Conservation (phyloP, 31 red algal genomes). For the Asparagopsis taxiformis region DNA sequence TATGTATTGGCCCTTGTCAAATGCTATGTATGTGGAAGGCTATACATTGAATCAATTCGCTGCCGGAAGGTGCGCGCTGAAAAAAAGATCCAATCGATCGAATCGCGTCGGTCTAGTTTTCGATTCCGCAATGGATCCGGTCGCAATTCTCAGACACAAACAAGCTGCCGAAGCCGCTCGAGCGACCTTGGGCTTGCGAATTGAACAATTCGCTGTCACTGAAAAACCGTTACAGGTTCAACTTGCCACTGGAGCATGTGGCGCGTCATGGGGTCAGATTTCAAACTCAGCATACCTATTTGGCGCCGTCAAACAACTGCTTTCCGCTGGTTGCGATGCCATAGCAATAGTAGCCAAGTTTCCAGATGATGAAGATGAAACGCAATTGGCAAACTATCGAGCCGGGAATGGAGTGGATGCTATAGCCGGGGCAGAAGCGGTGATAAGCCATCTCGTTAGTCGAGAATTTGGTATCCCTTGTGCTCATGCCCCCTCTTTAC, state of each 20-base stretch:
- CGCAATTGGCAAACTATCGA: conserved; percentile 67
- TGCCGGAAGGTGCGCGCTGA: no score
- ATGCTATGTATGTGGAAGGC: no score
- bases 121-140: conserved; percentile 53
- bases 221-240: conserved; percentile 46
- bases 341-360: conserved; percentile 84
- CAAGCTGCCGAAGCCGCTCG: conserved; percentile 86
- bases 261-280: conserved; percentile 69
- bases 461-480: conserved; percentile 74
- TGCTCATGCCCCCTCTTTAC: conserved; percentile 90
- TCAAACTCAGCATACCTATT: conserved; percentile 42
- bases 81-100: conserved; percentile 3
- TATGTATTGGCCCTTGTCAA: no score
- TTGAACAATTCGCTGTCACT: conserved; percentile 55
- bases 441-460: conserved; percentile 83
- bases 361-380: conserved; percentile 67
- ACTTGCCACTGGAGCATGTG: conserved; percentile 8
- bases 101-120: conserved; percentile 85
- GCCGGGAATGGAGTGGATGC: conserved; percentile 83
- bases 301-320: conserved; percentile 49
- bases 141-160: conserved; percentile 73
- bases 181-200: conserved; percentile 78
- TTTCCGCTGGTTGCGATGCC: conserved; percentile 65
- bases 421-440: conserved; percentile 90
- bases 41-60: no score